These are phyloP conservation scores for Phalaenopsis equestris DNA, from an alignment of 106 monocot species.

Conservation along the genomic window DNA sequence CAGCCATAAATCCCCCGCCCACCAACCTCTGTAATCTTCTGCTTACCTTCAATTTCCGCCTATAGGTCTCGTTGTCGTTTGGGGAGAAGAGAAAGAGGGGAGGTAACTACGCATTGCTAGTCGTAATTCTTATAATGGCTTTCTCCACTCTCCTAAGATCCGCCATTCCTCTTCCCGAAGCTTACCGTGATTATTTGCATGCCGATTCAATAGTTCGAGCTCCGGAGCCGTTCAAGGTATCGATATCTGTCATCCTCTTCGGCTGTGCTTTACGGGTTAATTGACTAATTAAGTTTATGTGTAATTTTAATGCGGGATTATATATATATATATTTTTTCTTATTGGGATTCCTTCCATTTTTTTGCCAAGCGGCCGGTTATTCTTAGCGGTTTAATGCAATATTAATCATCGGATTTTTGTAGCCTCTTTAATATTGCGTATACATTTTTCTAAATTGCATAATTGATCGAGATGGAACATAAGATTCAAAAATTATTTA, in stretches of 20 bases:
- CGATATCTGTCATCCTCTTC: neutral
- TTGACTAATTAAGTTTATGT: neutral
- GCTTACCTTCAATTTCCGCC: neutral
- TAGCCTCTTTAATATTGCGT: neutral
- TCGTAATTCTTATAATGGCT: conserved; percentile 3
- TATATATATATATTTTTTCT: too few relatives aligned
- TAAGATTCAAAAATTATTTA: neutral
- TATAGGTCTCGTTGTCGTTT: neutral
- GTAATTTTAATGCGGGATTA: neutral
- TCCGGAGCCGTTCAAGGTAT: conserved; percentile 17
- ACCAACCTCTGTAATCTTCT: neutral
- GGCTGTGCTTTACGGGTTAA: neutral
- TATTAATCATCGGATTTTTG: neutral
- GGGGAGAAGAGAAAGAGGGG: neutral
- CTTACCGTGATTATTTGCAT: conserved; percentile 2
- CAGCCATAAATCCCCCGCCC: neutral
- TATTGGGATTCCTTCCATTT: neutral
- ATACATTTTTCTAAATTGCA: neutral
- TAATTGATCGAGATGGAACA: neutral
- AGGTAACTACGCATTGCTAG: neutral
- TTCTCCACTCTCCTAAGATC: conserved; percentile 17
- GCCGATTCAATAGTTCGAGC: neutral
- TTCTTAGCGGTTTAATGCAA: too few relatives aligned
- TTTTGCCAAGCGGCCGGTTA: neutral
- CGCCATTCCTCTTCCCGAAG: conserved; percentile 6